These are phyloP conservation scores for Fragaria nilgerrensis DNA, from an alignment of 306 rosid species.

Conservation along the genomic window DNA sequence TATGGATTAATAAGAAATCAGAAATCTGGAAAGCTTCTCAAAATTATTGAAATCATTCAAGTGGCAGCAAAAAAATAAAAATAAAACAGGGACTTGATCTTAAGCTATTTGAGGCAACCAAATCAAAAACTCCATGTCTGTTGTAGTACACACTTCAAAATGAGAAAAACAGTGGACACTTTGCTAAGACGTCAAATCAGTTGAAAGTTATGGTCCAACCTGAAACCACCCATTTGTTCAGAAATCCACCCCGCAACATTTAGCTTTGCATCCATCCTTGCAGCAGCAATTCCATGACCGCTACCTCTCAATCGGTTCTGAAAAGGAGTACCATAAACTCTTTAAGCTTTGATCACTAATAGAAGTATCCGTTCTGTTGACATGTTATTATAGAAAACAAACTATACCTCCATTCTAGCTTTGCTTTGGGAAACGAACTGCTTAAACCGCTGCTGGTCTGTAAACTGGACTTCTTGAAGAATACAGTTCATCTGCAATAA, in stretches of 20 bases:
- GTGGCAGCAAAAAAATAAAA: background rate
- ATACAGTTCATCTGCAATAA: conserved; percentile 64
- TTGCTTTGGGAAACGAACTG: conserved; percentile 96
- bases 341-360: background rate
- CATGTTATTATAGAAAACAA: background rate
- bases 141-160: background rate
- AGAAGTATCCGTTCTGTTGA: conserved; percentile 17
- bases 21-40: background rate
- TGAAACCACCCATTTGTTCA: conserved; percentile 95
- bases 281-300: conserved; percentile 96
- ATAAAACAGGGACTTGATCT: background rate
- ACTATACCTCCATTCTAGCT: conserved; percentile 90
- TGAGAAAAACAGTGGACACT: conserved; percentile 8
- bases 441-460: conserved; percentile 94
- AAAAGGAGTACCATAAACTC: conserved; percentile 6
- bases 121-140: background rate
- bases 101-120: background rate
- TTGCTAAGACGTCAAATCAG: conserved; percentile 11
- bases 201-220: conserved; percentile 52
- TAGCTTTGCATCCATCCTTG: conserved; percentile 96
- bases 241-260: conserved; percentile 94
- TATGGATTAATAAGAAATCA: background rate
- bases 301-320: conserved; percentile 96
- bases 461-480: conserved; percentile 93
- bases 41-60: background rate